Evolutionary conservation across 768 basidiomycete species (phyloP).

Genomic region (Phlegmacium glaucopus): DNA sequence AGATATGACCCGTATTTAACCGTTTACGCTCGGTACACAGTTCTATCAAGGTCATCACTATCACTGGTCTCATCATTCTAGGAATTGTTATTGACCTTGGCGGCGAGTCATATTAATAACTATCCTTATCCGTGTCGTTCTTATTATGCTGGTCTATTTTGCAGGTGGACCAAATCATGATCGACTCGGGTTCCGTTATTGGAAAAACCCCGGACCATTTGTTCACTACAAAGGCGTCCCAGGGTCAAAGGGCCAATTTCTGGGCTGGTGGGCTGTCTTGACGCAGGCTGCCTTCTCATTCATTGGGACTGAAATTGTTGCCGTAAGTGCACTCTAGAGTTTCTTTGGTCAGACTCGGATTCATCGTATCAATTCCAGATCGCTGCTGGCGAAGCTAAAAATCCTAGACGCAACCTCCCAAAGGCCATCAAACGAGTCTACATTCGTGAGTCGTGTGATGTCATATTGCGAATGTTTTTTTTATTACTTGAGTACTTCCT

Average conservation of each 20-base stretch:
- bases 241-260: constrained; percentile 75
- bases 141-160: not conserved
- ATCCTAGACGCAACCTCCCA: constrained; percentile 66
- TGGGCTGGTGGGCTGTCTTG: constrained; percentile 56
- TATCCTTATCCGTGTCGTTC: not conserved
- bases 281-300: constrained; percentile 90
- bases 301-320: constrained; percentile 93
- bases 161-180: constrained; percentile 79
- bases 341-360: not conserved
- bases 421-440: constrained; percentile 71
- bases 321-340: constrained; percentile 42
- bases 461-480: not conserved
- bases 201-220: constrained; percentile 89
- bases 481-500: too few relatives aligned
- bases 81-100: constrained; percentile 82
- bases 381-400: constrained; percentile 88
- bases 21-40: constrained; percentile 17
- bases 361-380: constrained; percentile 40
- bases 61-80: constrained; percentile 67
- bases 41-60: constrained; percentile 88
- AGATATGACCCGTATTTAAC: not conserved
- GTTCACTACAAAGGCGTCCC: constrained; percentile 60
- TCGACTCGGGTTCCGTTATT: constrained; percentile 71
- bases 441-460: constrained; percentile 42
- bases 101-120: constrained; percentile 26